These are phyloP conservation scores for Tetrahymena elliotti DNA, from an alignment of 73 alveolate genomes.

Conservation along the genomic window DNA sequence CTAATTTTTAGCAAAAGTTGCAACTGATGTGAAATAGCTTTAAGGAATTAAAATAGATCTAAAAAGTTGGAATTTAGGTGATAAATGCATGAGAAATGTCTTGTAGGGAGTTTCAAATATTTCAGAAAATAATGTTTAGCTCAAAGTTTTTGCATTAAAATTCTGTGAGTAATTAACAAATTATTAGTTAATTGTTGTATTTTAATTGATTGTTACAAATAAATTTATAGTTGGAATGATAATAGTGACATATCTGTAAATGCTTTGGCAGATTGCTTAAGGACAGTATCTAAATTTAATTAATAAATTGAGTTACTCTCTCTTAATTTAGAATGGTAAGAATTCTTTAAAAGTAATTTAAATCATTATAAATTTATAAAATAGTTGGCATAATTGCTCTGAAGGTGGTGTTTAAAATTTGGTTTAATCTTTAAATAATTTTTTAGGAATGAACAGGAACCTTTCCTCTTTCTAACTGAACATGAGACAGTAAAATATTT, in stretches of 20 bases:
- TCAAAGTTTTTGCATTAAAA: background rate
- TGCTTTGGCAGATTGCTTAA: background rate
- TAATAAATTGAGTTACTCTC: background rate
- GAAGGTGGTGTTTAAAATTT: background rate
- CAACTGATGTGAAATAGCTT: background rate
- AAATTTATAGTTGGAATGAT: background rate
- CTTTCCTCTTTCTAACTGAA: background rate
- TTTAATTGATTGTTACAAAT: background rate
- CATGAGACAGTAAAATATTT: background rate
- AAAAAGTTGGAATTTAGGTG: background rate
- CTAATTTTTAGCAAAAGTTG: background rate
- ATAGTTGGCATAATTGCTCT: background rate
- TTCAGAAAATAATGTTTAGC: background rate
- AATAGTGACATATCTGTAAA: background rate
- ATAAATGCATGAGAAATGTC: background rate
- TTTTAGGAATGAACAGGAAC: background rate
- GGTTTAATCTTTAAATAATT: background rate
- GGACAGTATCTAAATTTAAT: background rate
- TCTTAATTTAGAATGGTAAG: background rate
- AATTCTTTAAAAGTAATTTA: background rate
- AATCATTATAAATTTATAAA: background rate
- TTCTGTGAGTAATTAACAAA: background rate
- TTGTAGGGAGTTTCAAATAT: background rate
- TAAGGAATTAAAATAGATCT: background rate
- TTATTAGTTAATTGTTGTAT: background rate